Base-by-base conservation (phyloP, 148 eudicot species). In the Amaranthus hypochondriacus region DNA sequence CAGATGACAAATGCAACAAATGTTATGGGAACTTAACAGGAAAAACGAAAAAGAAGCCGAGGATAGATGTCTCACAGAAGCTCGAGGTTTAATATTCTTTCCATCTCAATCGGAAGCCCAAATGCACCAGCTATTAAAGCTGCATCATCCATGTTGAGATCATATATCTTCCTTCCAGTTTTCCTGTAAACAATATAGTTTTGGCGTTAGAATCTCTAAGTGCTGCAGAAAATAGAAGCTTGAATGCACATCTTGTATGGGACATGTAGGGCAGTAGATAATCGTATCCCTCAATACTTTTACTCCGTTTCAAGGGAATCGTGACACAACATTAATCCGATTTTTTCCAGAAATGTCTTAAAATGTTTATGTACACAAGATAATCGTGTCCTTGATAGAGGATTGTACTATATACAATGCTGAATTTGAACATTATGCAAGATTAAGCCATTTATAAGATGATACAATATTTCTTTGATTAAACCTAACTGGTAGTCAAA, bases 71-170 rank as follows among this genome's bases (percentile, higher is more conserved):
- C 97, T 84, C 85, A 96, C 99, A 89, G 83, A 56, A 96, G 73
- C 82, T 90, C 91, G 81, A 96, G 42, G 48, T 73, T 82, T 83
- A 92, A 88, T 77, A 76, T 85, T 78, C 83, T 96, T 69, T 74
- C 81, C 89, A 96, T 72, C 62, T 96, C 90, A 9, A 89, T 54
- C 7, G 99, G 99, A 72, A 92, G 84, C 69, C 97, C 99, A 81
- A 90, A 83, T 51, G 87, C 83, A 44, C 94, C 93, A 60, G 80
- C 83, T 72, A 92, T 74, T 13, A 95, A 86, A 12, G 96, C 99
- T 42, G 82, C 96, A 78, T 96, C 99, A 70, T 92, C 88, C 99
- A 96, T 96, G 53, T 70, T 81, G 18, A 96, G 81, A 68, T 92
- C 89, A 56, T 96, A 96, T 56, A 70, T 79, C 52, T 71, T 89